A percentile compares a stretch with the other conserved stretches of the same genome.
These are phyloP conservation scores for Camelina sativa DNA, from an alignment of 345 rosid species.

Conservation along the genomic window DNA sequence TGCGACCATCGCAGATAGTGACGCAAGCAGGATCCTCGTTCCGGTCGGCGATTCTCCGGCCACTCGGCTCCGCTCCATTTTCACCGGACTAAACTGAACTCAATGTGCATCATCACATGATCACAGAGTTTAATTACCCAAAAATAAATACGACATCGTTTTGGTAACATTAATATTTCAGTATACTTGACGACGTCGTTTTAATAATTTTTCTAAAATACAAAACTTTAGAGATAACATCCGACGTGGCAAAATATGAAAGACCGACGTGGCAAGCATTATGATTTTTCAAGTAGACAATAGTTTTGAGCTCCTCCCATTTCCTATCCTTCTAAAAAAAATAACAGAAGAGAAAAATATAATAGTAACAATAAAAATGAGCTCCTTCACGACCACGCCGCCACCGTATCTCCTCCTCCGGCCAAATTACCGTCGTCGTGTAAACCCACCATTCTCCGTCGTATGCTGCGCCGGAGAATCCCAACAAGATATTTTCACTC, in stretches of 20 bases:
- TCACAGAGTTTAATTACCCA: not conserved
- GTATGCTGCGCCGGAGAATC: slow-evolving; percentile 42
- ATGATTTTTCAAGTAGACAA: not conserved
- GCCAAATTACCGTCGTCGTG: slow-evolving; percentile 29
- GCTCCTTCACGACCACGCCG: slow-evolving; percentile 51
- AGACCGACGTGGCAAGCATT: slow-evolving; percentile 1
- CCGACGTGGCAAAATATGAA: slow-evolving; percentile 44
- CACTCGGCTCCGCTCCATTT: slow-evolving; percentile 37
- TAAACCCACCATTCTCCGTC: slow-evolving; percentile 33
- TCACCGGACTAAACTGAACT: slow-evolving; percentile 18
- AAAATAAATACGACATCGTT: not conserved
- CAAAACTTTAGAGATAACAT: slow-evolving; percentile 28
- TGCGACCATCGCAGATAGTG: slow-evolving; percentile 81
- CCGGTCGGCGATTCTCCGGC: slow-evolving; percentile 39
- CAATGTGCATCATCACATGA: not conserved
- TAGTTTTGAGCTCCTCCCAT: slow-evolving; percentile 39
- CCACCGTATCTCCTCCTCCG: slow-evolving; percentile 55
- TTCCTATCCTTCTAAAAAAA: slow-evolving; percentile 33
- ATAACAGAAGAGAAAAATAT: too few species aligned
- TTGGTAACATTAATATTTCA: not conserved
- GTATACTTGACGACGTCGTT: not conserved
- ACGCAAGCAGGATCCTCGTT: slow-evolving; percentile 60
- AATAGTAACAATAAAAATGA: slow-evolving; percentile 40
- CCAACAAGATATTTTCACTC: slow-evolving; percentile 35
- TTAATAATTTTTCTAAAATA: not conserved